Base-by-base conservation (phyloP, 805 yeast species). In the Sugiyamaella smithiae region DNA sequence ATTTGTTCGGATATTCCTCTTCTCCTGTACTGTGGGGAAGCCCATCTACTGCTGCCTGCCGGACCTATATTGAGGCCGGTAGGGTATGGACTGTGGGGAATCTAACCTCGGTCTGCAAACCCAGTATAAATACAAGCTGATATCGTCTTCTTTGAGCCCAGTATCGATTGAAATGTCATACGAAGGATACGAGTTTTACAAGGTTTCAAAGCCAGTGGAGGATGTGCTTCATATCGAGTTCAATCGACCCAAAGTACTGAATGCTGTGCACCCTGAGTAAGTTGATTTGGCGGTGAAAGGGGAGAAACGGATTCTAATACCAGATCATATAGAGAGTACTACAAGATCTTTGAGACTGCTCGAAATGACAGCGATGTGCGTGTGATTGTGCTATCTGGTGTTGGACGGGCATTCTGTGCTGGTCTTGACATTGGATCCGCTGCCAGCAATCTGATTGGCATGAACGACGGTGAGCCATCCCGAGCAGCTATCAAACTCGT, bases 201-300 rank as follows among this genome's bases (percentile, higher is more conserved):
- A 33, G 17, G 77, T 77, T 5, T 54, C 66, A 16, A 70, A 70
- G 46, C 68, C 77, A 25, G 70, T 66, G 38, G 68, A 71, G 20
- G 77, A 74, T 3, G 74, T 84, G 19, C 70, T 74, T 22, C 83
- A 80, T 48, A 75, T 85, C 17, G 75, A 79, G 60, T 67, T 82
- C 65, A 80, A 83, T 64, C 76, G 85, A 49, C 85, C 88, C 3
- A 68, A 72, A 55, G 64, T 69, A 1, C 69, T 79, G 51, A 85
- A 85, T 59, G 82, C 88, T 0, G 79, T 80, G 61, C 67, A 74
- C 46, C 73, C 71, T 49, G 65, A 57, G 46, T 60, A 48, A 26
- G 56, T 17, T 20, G 50, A 29, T 16, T 40, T 2, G 24, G n/a
- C 12, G n/a, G 19, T 16, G 12, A 22, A 11, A 4, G 17, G n/a